These are phyloP conservation scores for Tuber microsphaerosporum DNA, from an alignment of 495 filamentous ascomycete genomes.

Conservation along the genomic window DNA sequence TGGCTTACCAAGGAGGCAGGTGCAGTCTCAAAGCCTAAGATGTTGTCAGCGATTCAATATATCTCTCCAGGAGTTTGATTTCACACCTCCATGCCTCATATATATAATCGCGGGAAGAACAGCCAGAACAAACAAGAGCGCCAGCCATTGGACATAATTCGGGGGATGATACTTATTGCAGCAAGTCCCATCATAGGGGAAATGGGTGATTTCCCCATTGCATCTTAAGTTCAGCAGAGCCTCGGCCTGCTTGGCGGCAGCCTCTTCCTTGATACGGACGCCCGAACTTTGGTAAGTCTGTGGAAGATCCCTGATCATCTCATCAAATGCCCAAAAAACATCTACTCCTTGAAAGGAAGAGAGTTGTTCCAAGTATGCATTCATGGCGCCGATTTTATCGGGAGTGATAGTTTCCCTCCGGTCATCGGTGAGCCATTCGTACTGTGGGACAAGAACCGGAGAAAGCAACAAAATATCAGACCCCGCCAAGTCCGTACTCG, in stretches of 20 bases:
- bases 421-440: conserved; percentile 47
- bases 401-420: conserved; percentile 49
- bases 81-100: conserved; percentile 31
- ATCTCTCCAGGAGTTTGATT: neutral
- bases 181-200: conserved; percentile 54
- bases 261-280: conserved; percentile 49
- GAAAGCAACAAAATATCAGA: conserved; percentile 48
- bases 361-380: conserved; percentile 49
- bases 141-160: conserved; percentile 41
- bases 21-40: conserved; percentile 13
- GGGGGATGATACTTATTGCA: conserved; percentile 48
- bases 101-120: conserved; percentile 40
- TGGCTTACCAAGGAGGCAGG: conserved; percentile 12
- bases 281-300: conserved; percentile 48
- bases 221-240: conserved; percentile 55
- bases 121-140: conserved; percentile 40
- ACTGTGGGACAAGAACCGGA: conserved; percentile 53
- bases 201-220: conserved; percentile 46
- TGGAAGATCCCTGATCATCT: conserved; percentile 44
- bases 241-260: conserved; percentile 50
- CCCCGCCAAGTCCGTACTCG: conserved; percentile 26
- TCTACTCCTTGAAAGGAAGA: conserved; percentile 45
- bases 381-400: conserved; percentile 51
- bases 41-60: conserved; percentile 3
- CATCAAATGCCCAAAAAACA: conserved; percentile 50